Conservation (phyloP, 306 rosid genomes). For the Pueraria montana region DNA sequence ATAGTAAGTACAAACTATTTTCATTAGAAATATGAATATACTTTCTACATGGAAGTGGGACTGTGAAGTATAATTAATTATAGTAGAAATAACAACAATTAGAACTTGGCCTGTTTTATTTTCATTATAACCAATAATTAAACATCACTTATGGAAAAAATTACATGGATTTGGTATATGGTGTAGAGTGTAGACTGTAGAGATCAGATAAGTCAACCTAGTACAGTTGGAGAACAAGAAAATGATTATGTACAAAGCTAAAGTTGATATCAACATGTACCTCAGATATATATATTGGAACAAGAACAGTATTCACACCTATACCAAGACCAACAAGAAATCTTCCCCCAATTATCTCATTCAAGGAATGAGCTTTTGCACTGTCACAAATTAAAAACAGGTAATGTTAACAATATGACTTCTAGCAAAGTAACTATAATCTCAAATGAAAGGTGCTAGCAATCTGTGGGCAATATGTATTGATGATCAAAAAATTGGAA, state of each 20-base stretch:
- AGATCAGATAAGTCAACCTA: neutral
- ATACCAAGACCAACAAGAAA: conserved; percentile 98
- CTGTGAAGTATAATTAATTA: conserved; percentile 25
- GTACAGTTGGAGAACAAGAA: conserved; percentile 3
- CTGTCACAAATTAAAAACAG: conserved; percentile 58
- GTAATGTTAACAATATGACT: conserved; percentile 35
- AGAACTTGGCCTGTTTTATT: conserved; percentile 11
- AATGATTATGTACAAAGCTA: conserved; percentile 23
- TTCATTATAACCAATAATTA: conserved; percentile 22
- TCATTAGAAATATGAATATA: neutral
- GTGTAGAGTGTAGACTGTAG: neutral
- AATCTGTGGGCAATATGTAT: conserved; percentile 28
- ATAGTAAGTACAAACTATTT: neutral
- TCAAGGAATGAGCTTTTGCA: conserved; percentile 82
- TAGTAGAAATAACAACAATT: neutral
- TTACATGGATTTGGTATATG: conserved; percentile 9
- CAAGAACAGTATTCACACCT: conserved; percentile 90
- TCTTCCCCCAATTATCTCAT: conserved; percentile 86
- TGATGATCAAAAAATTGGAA: conserved; percentile 33
- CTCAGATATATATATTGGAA: conserved; percentile 91
- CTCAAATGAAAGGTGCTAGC: conserved; percentile 12
- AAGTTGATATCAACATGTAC: conserved; percentile 52
- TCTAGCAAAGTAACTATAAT: conserved; percentile 23
- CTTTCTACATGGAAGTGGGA: conserved; percentile 5
- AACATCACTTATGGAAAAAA: neutral